These are phyloP conservation scores for Lantana camara DNA, from an alignment of 257 asterid genomes.

Conservation along the genomic window DNA sequence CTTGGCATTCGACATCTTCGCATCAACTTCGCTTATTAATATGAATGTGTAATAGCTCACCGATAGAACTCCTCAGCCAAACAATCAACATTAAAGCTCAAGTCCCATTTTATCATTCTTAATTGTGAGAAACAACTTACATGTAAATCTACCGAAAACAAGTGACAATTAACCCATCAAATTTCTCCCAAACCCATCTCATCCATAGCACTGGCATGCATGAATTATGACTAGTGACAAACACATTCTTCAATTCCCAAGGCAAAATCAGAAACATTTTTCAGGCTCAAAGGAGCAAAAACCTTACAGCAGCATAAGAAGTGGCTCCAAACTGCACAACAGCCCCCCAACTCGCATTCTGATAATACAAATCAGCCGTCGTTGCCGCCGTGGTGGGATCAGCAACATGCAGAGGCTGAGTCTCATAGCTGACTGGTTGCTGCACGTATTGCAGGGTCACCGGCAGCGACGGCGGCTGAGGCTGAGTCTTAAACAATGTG, in stretches of 20 bases:
- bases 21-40: slow-evolving; percentile 3
- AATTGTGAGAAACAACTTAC: neutral
- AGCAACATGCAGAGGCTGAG: slow-evolving; percentile 28
- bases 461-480: slow-evolving; percentile 31
- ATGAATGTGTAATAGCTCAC: neutral
- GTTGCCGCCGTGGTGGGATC: slow-evolving; percentile 15
- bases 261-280: neutral
- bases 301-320: slow-evolving; percentile 38
- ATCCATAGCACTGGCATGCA: neutral
- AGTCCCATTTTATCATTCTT: neutral
- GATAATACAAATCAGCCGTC: slow-evolving; percentile 29
- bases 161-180: neutral
- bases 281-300: neutral
- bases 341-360: slow-evolving; percentile 35
- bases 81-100: neutral
- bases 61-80: too few species aligned
- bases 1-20: slow-evolving; percentile 8
- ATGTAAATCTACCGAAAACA: neutral
- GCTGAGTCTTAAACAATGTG: too few species aligned
- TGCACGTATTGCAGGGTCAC: slow-evolving; percentile 29
- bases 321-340: slow-evolving; percentile 29
- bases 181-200: neutral
- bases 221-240: slow-evolving; percentile 1
- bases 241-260: slow-evolving; percentile 7
- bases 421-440: slow-evolving; percentile 27